phyloP scores from a whole-genome alignment of 1,284 basidiomycete species.

The Heimioporus retisporus region DNA sequence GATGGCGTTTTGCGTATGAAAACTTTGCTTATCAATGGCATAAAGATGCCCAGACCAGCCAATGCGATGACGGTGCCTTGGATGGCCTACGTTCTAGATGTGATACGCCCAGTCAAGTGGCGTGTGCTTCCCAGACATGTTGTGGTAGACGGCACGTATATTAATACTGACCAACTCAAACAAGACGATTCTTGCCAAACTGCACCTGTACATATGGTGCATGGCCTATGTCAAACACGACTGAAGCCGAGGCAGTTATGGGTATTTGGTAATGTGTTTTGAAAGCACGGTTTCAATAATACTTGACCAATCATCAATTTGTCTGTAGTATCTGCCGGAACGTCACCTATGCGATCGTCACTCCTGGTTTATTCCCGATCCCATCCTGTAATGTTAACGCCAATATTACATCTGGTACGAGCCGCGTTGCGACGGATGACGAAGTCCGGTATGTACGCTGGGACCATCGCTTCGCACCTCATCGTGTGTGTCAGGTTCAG shows the following conservation, averaged over 20 bases:
- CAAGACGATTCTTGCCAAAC: slow-evolving; percentile 50
- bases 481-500: slow-evolving; percentile 2
- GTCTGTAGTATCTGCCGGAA: slow-evolving; percentile 12
- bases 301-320: not conserved
- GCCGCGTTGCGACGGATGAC: slow-evolving; percentile 13
- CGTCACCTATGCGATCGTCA: slow-evolving; percentile 13
- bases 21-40: slow-evolving; percentile 5
- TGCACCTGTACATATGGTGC: slow-evolving; percentile 52
- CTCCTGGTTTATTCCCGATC: slow-evolving; percentile 13
- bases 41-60: slow-evolving; percentile 40
- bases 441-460: slow-evolving; percentile 15
- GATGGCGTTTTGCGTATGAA: slow-evolving; percentile 52
- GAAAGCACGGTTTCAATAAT: too few relatives aligned
- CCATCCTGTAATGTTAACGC: slow-evolving; percentile 5
- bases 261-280: slow-evolving; percentile 6
- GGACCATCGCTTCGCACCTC: too few relatives aligned
- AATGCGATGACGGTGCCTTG: slow-evolving; percentile 46
- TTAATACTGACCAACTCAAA: slow-evolving; percentile 51
- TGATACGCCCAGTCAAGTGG: not conserved
- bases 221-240: slow-evolving; percentile 17
- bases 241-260: slow-evolving; percentile 14
- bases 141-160: slow-evolving; percentile 58
- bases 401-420: slow-evolving; percentile 13
- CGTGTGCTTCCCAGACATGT: slow-evolving; percentile 43
- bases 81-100: slow-evolving; percentile 21